Base-by-base conservation (phyloP, 805 yeast genomes). In the Yarrowia sp. region DNA sequence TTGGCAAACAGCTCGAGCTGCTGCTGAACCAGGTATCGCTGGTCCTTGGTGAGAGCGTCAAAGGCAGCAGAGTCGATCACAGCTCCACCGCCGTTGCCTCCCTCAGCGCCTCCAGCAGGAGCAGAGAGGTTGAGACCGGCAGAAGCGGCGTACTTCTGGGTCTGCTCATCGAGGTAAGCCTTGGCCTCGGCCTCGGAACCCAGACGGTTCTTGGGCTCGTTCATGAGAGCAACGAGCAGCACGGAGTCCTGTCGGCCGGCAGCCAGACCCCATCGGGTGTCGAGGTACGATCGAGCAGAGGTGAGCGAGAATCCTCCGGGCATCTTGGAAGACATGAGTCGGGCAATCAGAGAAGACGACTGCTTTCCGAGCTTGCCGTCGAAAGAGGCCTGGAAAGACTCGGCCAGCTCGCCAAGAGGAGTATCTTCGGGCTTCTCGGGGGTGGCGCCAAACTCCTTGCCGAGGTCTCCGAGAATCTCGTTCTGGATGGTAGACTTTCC, bases 341-440 rank as follows among this genome's bases (percentile, higher is more conserved):
- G 89, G 71, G 97, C 91, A 71, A 94, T 83, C 75, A 95, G 85
- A 36, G 97, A 89, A 44, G 92, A 81, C 1, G 98, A 89, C 76
- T 93, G 97, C 79, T 95, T 95, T 78, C 99, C 99, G 72, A 95
- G 85, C 72, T 87, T 84, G 73, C 98, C 98, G 72, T 81, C 77
- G 83, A 92, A 95, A 34, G 93, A 82, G 72, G 92, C 97, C 82
- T 94, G 97, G 86, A 95, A 91, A 74, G 86, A 88, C 76, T 92
- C 98, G 60, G 98, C 98, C 78, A 95, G 87, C 80, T 95, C 99
- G 76, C 87, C 90, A 74, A 95, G 85, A 70, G 99, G 99, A 50
- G 97, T 90, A 77, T 95, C 99, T 81, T 95, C 99, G 70, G 99
- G 98, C 81, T 95, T 95, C 81, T 95, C 99, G 50, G 99, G 99